These are phyloP conservation scores for Phytophthora megakarya DNA, from an alignment of 352 stramenopile genomes.

Conservation along the genomic window DNA sequence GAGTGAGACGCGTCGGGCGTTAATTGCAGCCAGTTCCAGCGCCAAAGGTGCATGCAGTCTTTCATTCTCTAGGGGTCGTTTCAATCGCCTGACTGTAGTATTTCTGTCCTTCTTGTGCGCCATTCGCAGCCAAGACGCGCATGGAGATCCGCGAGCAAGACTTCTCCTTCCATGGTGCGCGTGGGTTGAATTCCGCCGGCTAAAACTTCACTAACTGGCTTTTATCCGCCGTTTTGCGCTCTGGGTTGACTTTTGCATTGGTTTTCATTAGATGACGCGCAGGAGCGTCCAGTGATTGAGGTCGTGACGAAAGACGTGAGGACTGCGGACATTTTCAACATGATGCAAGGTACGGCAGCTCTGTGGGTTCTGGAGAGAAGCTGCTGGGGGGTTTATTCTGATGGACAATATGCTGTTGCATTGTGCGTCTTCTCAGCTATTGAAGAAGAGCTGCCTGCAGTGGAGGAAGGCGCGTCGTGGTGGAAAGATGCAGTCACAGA, in stretches of 20 bases:
- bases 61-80: slow-evolving; percentile 25
- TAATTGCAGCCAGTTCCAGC: slow-evolving; percentile 30
- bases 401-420: slow-evolving; percentile 21
- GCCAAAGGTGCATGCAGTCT: slow-evolving; percentile 27
- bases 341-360: slow-evolving; percentile 50
- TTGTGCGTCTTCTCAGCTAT: slow-evolving; percentile 33
- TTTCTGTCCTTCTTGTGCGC: slow-evolving; percentile 13
- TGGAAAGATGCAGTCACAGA: slow-evolving; percentile 44
- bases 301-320: slow-evolving; percentile 57
- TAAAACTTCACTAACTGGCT: slow-evolving; percentile 30
- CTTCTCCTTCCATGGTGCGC: slow-evolving; percentile 65
- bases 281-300: slow-evolving; percentile 49
- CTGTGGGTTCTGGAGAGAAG: not conserved
- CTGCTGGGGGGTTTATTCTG: slow-evolving; percentile 15
- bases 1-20: slow-evolving; percentile 27
- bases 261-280: slow-evolving; percentile 43
- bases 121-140: slow-evolving; percentile 32
- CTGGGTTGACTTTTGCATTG: slow-evolving; percentile 29
- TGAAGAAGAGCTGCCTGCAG: slow-evolving; percentile 2
- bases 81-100: slow-evolving; percentile 20
- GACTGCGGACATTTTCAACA: slow-evolving; percentile 54
- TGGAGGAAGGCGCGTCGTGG: slow-evolving; percentile 31
- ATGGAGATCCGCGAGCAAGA: slow-evolving; percentile 72
- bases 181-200: slow-evolving; percentile 18
- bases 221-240: slow-evolving; percentile 4